Conservation (phyloP, 495 filamentous ascomycete genomes). For the Talaromyces liani region DNA sequence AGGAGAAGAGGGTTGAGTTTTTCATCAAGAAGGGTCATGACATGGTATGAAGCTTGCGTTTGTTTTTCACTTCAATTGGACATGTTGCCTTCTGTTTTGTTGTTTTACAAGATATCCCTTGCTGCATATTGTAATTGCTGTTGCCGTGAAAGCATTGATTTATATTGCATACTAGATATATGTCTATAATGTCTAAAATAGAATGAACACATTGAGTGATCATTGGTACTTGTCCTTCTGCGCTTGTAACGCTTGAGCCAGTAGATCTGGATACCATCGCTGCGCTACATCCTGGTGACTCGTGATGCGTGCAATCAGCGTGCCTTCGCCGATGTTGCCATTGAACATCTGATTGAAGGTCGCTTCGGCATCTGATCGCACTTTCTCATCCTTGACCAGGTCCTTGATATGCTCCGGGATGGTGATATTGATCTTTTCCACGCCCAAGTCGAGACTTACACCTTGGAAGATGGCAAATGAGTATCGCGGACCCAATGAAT, state of each 20-base stretch:
- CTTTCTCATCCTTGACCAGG: constrained; percentile 30
- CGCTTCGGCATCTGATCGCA: constrained; percentile 35
- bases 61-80: not conserved
- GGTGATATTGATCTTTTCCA: constrained; percentile 62
- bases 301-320: constrained; percentile 73
- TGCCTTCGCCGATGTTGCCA: constrained; percentile 72
- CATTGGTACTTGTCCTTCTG: constrained; percentile 15
- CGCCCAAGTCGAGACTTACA: constrained; percentile 71
- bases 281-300: constrained; percentile 85
- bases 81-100: not conserved
- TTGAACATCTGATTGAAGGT: constrained; percentile 35
- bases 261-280: constrained; percentile 68
- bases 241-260: constrained; percentile 29
- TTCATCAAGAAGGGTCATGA: not conserved
- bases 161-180: not conserved
- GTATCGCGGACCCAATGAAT: constrained; percentile 57
- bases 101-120: constrained; percentile 1
- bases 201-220: not conserved
- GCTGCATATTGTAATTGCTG: not conserved
- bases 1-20: not conserved
- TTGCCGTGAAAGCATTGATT: not conserved
- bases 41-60: not conserved
- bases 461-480: constrained; percentile 92
- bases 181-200: not conserved
- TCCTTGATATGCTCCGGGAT: constrained; percentile 61